A percentile compares a stretch with the other conserved stretches of the same genome.
phyloP scores from a whole-genome alignment of 805 yeast genomes.

The Ogataea paraovalis region DNA sequence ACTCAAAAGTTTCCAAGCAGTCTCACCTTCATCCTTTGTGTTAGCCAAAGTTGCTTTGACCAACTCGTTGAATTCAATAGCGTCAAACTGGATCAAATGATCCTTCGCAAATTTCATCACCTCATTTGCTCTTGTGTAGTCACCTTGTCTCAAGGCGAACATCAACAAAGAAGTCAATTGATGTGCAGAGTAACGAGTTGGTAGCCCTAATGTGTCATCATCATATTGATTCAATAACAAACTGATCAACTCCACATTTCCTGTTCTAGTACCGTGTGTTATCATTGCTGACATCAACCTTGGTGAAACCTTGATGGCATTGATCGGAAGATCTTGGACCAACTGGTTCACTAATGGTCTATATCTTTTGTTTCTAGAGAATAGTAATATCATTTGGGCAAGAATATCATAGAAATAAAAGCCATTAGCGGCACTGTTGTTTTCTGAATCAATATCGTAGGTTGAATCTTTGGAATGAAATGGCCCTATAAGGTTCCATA shows the following conservation, averaged over 20 bases:
- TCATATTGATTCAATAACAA: conserved; percentile 25
- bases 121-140: conserved; percentile 27
- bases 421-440: conserved; percentile 26
- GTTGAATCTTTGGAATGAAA: conserved; percentile 29
- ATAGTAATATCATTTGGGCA: conserved; percentile 23
- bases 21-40: conserved; percentile 9
- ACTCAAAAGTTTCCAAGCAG: conserved; percentile 29
- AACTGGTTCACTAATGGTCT: conserved; percentile 22
- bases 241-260: conserved; percentile 23
- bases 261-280: conserved; percentile 26
- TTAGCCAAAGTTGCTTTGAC: conserved; percentile 23
- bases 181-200: conserved; percentile 23
- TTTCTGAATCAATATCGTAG: conserved; percentile 18
- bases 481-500: conserved; percentile 28
- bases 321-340: conserved; percentile 30
- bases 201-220: conserved; percentile 19
- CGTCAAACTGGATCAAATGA: conserved; percentile 22
- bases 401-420: conserved; percentile 28
- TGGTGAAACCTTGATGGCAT: conserved; percentile 31
- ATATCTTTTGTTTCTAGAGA: conserved; percentile 30
- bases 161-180: conserved; percentile 30
- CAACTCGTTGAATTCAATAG: conserved; percentile 30
- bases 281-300: conserved; percentile 30
- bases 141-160: conserved; percentile 23
- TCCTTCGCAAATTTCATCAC: conserved; percentile 25